A percentile compares a stretch with the other conserved stretches of the same genome.
These are phyloP conservation scores for Pinus albicaulis DNA, from an alignment of 75 land plant species.

Conservation along the genomic window DNA sequence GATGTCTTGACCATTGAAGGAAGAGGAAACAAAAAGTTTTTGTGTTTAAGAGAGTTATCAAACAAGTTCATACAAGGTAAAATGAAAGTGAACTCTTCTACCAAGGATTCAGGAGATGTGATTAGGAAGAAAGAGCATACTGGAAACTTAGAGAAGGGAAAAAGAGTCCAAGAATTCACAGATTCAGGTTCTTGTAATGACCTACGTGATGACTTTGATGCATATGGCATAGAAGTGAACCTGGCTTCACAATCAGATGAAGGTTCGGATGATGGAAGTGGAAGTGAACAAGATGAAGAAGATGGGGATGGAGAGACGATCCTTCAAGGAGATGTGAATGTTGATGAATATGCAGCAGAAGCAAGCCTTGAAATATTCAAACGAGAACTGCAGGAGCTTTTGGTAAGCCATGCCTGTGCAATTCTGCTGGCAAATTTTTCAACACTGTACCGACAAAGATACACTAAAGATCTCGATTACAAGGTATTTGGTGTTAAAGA, in stretches of 20 bases:
- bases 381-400: slow-evolving; percentile 78
- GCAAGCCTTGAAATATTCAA: slow-evolving; percentile 46
- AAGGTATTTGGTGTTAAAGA: slow-evolving; percentile 28
- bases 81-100: not conserved
- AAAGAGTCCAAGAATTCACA: not conserved
- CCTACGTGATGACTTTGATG: not conserved
- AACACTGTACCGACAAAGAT: slow-evolving; percentile 33
- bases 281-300: slow-evolving; percentile 14
- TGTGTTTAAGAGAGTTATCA: slow-evolving; percentile 45
- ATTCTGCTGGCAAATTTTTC: slow-evolving; percentile 19
- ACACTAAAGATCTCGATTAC: slow-evolving; percentile 18
- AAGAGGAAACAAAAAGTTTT: slow-evolving; percentile 45
- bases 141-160: not conserved
- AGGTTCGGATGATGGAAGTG: slow-evolving; percentile 15
- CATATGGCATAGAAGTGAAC: not conserved
- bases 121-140: not conserved
- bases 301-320: slow-evolving; percentile 6
- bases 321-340: slow-evolving; percentile 2
- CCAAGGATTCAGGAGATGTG: slow-evolving; percentile 1
- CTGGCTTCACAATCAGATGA: slow-evolving; percentile 21
- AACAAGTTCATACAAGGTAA: not conserved
- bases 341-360: slow-evolving; percentile 12
- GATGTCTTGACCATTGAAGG: slow-evolving; percentile 68
- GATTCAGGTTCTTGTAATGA: not conserved
- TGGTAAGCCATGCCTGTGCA: slow-evolving; percentile 49